These are phyloP conservation scores for Termitomyces sp. DNA, from an alignment of 768 basidiomycete species.

Conservation along the genomic window DNA sequence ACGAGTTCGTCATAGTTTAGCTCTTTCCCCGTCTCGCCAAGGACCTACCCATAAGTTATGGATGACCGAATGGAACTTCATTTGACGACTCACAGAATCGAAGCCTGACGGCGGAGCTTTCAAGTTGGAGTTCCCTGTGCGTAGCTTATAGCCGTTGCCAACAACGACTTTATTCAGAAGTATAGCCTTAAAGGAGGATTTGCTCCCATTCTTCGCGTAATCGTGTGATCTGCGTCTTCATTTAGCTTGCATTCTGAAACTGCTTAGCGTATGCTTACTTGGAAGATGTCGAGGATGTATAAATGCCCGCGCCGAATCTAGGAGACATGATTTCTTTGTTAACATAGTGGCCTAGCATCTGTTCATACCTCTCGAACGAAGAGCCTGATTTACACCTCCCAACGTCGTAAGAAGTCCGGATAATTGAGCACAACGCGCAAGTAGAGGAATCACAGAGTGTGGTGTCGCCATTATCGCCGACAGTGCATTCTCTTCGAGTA, in stretches of 20 bases:
- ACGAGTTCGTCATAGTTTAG: conserved; percentile 70
- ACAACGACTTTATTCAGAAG: conserved; percentile 73
- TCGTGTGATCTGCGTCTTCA: conserved; percentile 54
- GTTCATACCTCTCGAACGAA: conserved; percentile 58
- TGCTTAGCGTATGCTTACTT: conserved; percentile 33
- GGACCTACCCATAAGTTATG: conserved; percentile 36
- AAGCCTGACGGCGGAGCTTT: conserved; percentile 57
- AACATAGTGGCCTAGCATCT: neutral
- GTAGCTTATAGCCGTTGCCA: conserved; percentile 64
- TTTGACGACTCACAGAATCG: conserved; percentile 52
- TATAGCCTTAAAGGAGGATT: conserved; percentile 50
- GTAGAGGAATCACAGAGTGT: conserved; percentile 48
- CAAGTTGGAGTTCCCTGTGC: conserved; percentile 48
- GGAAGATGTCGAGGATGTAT: conserved; percentile 35
- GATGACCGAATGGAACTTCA: neutral
- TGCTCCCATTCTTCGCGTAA: conserved; percentile 49
- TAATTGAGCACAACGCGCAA: conserved; percentile 61
- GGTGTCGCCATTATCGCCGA: conserved; percentile 58
- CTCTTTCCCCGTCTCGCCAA: conserved; percentile 62
- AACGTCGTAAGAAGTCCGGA: conserved; percentile 60
- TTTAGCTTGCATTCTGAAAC: neutral
- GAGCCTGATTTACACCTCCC: conserved; percentile 64
- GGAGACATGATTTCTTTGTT: neutral
- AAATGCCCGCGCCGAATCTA: conserved; percentile 48
- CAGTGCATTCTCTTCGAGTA: conserved; percentile 56